These are phyloP conservation scores for Pichia sp. DNA, from an alignment of 1,139 yeast species.

Conservation along the genomic window DNA sequence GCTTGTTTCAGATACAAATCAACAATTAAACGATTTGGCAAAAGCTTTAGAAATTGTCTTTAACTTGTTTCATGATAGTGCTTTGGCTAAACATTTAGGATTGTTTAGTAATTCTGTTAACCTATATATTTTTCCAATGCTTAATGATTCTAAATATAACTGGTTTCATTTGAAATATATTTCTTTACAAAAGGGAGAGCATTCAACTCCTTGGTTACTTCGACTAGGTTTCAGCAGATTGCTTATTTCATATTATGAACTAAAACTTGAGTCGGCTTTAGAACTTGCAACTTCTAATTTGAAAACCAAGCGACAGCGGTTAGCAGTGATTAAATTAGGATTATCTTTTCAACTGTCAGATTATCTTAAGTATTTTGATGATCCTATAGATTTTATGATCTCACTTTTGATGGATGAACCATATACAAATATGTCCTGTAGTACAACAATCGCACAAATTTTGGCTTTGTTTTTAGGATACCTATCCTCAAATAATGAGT, in stretches of 20 bases:
- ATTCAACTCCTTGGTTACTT: slow-evolving; percentile 33
- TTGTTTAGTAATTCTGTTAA: slow-evolving; percentile 26
- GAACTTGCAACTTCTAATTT: no score
- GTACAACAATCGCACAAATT: slow-evolving; percentile 8
- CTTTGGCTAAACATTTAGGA: slow-evolving; percentile 20
- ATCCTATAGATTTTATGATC: slow-evolving; percentile 10
- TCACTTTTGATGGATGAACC: slow-evolving; percentile 8
- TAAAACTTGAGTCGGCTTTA: slow-evolving; percentile 5
- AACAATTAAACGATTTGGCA: slow-evolving; percentile 12
- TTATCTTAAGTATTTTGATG: slow-evolving; percentile 3
- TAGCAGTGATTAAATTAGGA: not conserved
- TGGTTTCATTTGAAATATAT: slow-evolving; percentile 33
- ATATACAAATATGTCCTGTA: not conserved
- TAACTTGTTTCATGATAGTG: slow-evolving; percentile 16
- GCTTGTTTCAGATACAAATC: not conserved
- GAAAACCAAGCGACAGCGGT: slow-evolving; percentile 1
- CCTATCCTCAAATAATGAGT: slow-evolving; percentile 7
- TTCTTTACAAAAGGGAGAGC: slow-evolving; percentile 24
- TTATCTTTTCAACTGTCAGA: slow-evolving; percentile 5
- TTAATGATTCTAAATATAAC: slow-evolving; percentile 9
- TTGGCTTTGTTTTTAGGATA: slow-evolving; percentile 13
- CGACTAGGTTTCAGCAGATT: slow-evolving; percentile 31
- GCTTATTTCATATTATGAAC: slow-evolving; percentile 28
- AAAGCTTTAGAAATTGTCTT: slow-evolving; percentile 16
- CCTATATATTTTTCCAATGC: slow-evolving; percentile 15